Conservation (phyloP, 768 basidiomycete species). For the Tulasnella sp. region DNA sequence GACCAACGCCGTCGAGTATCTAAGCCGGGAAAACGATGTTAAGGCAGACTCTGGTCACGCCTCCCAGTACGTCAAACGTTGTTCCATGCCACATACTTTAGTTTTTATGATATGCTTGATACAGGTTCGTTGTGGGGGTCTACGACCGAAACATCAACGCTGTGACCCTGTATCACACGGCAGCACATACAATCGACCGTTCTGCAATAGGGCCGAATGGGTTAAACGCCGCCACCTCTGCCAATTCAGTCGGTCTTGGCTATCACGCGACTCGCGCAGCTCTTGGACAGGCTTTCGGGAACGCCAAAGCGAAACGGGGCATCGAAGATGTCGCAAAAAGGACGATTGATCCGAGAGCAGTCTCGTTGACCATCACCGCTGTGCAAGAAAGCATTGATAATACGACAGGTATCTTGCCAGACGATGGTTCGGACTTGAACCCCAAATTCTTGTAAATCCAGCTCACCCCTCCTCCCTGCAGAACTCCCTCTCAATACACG, state of each 20-base stretch:
- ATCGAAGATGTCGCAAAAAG: not conserved
- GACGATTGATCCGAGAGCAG: not conserved
- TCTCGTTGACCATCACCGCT: not conserved
- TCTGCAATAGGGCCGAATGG: not conserved
- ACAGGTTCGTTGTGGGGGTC: not conserved
- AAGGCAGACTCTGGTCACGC: not conserved
- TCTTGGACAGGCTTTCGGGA: not conserved
- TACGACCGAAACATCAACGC: not conserved
- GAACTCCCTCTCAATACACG: not conserved
- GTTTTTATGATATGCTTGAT: not conserved
- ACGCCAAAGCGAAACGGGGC: not conserved
- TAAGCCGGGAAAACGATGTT: not conserved
- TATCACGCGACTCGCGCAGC: not conserved
- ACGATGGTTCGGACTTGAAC: not conserved
- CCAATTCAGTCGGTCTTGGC: not conserved
- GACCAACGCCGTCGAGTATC: not conserved
- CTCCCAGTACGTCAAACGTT: not conserved
- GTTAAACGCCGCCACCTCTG: not conserved
- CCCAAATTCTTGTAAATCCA: not conserved
- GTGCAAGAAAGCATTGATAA: not conserved
- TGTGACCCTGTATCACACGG: not conserved
- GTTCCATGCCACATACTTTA: not conserved
- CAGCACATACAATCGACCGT: not conserved
- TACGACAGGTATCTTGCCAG: not conserved
- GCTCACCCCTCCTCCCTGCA: not conserved